Base-by-base conservation (phyloP, 208 protist genomes). In the Blastocrithidia nonstop region DNA sequence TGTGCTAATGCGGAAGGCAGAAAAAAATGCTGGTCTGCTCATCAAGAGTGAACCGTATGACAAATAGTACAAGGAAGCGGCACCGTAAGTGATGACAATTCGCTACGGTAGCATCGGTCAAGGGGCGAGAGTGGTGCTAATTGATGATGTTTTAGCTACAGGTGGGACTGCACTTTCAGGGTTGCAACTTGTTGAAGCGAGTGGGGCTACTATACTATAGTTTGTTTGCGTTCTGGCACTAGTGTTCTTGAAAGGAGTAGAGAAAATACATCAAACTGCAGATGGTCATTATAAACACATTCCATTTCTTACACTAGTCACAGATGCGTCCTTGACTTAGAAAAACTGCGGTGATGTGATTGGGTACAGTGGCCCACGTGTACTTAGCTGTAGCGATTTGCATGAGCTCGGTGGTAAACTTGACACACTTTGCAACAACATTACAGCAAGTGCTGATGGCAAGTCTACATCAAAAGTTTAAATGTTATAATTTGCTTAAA, bases 141-240 rank as follows among this genome's bases (percentile, higher is more conserved):
- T 95, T 45, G 88, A 95, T 60, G 88, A 95, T 57, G 79, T 95
- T 1, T 53, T 95, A 22, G 88, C 88, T 19, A 95, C 88, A 2
- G 88, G 88, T 22, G 88, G 87, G 11, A 94, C 86, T 5, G 76
- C 74, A 20, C 58, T 92, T 6, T 84, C 86, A n/a, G 86, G 86
- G 1, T 43, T 94, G 27, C 81, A 94, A 57, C 73, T 94, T 23
- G 76, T 86, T 35, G 67, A 88, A 13, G 82, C 77, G 8, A 66
- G 65, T 24, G 78, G 67, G 0, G 81, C 81, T n/a, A 57, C 28
- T 24, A 66, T 74, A 37, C 39, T 90, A 33, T 81, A 94, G 51
- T 61, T 91, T 19, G 59, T 58, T 24, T 66, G 56, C 7, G 32
- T 91, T 15, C 57, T 91, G 22, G 43, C 54, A 6, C 50, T 92